phyloP scores from a whole-genome alignment of 306 rosid species.

The Medicago arabica region DNA sequence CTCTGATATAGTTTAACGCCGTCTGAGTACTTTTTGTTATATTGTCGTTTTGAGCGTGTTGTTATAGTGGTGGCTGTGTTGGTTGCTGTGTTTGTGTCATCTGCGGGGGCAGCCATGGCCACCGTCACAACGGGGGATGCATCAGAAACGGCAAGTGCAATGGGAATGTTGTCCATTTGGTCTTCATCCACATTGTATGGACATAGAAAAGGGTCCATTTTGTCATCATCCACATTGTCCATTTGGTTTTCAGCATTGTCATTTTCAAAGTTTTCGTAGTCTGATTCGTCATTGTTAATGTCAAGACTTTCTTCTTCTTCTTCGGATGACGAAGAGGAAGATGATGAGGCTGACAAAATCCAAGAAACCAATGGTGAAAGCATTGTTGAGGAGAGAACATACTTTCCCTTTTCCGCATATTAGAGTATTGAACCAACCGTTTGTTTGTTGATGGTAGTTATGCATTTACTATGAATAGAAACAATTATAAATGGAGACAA shows the following conservation, averaged over 20 bases:
- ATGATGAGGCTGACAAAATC: conserved; percentile 42
- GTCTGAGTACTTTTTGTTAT: neutral
- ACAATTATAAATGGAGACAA: neutral
- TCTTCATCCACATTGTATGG: conserved; percentile 27
- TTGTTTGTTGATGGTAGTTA: conserved; percentile 33
- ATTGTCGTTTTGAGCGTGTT: conserved; percentile 38
- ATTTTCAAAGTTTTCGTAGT: conserved; percentile 41
- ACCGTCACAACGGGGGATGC: conserved; percentile 45
- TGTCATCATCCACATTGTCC: conserved; percentile 8
- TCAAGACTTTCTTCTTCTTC: conserved; percentile 25
- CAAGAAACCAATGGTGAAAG: conserved; percentile 52
- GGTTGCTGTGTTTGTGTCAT: neutral
- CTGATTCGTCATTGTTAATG: neutral
- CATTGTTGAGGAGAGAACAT: conserved; percentile 42
- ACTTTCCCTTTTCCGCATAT: conserved; percentile 5
- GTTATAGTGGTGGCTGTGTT: neutral
- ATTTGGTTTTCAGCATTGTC: conserved; percentile 22
- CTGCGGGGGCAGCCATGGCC: conserved; percentile 30
- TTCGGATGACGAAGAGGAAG: conserved; percentile 37
- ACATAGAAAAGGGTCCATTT: conserved; percentile 25
- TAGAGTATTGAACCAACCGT: conserved; percentile 27
- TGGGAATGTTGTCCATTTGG: conserved; percentile 25
- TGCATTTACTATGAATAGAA: conserved; percentile 47
- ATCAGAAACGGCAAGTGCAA: conserved; percentile 38
- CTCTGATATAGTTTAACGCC: conserved; percentile 48